Evolutionary conservation across 2,329 filamentous ascomycete species (phyloP).

Genomic region (Trichophyton rubrum): DNA sequence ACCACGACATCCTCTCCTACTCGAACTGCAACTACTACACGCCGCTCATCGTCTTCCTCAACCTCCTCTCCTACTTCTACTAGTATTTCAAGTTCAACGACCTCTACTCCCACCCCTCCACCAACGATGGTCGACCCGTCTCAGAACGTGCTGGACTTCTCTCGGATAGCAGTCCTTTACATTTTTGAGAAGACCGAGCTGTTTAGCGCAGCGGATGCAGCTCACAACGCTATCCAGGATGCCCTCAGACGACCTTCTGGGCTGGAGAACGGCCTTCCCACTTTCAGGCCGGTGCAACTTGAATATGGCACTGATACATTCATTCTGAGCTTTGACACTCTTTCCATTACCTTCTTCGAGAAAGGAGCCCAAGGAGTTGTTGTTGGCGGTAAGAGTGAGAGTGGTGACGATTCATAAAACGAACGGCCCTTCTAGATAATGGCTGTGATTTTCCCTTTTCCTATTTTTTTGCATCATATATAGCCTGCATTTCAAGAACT

Average conservation of each 20-base stretch:
- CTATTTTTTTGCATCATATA: background rate
- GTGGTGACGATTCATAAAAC: background rate
- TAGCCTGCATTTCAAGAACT: slow-evolving; percentile 6
- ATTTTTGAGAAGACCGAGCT: slow-evolving; percentile 17
- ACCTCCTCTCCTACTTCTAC: background rate
- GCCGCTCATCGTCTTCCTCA: background rate
- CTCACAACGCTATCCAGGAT: slow-evolving; percentile 13
- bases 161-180: slow-evolving; percentile 19
- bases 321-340: slow-evolving; percentile 16
- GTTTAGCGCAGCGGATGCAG: slow-evolving; percentile 12
- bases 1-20: background rate
- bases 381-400: background rate
- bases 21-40: slow-evolving; percentile 10
- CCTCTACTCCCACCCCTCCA: background rate
- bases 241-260: slow-evolving; percentile 8
- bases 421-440: background rate
- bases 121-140: slow-evolving; percentile 10
- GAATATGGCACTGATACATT: slow-evolving; percentile 14
- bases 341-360: slow-evolving; percentile 16
- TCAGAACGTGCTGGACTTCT: slow-evolving; percentile 17
- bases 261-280: background rate
- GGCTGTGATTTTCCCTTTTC: background rate
- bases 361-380: background rate
- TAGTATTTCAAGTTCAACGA: slow-evolving; percentile 10
- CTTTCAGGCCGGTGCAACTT: slow-evolving; percentile 13